These are phyloP conservation scores for Zizania palustris DNA, from an alignment of 202 grass and related monocot genomes.

Conservation along the genomic window DNA sequence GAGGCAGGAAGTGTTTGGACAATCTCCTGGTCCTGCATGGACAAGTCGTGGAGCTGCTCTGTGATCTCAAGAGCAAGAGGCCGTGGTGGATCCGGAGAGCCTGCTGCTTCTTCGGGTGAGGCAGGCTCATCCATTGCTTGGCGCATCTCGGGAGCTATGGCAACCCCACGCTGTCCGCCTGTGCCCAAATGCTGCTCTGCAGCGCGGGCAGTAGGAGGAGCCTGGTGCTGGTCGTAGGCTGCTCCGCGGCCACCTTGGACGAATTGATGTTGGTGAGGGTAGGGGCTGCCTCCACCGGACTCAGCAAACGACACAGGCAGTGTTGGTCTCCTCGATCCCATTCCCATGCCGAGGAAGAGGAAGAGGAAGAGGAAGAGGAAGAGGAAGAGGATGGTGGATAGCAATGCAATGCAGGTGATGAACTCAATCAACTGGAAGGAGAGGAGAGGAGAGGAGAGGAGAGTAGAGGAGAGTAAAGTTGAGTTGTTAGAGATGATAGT, in stretches of 20 bases:
- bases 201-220: conserved; percentile 17
- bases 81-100: conserved; percentile 20
- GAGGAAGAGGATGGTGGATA: too few relatives aligned
- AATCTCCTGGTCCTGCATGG: conserved; percentile 50
- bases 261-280: conserved; percentile 32
- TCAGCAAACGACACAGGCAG: conserved; percentile 39
- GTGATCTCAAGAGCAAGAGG: conserved; percentile 25
- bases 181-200: conserved; percentile 21
- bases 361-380: too few relatives aligned
- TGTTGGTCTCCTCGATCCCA: conserved; percentile 53
- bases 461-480: not conserved
- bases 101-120: conserved; percentile 42
- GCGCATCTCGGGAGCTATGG: conserved; percentile 85
- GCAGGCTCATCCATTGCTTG: conserved; percentile 73
- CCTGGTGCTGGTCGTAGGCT: conserved; percentile 37
- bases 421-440: conserved; percentile 33
- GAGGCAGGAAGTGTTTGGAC: conserved; percentile 40
- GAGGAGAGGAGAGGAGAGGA: too few relatives aligned
- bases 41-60: conserved; percentile 50
- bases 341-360: conserved; percentile 42
- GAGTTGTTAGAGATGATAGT: conserved; percentile 30
- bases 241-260: conserved; percentile 45
- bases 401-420: not conserved
- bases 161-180: conserved; percentile 32
- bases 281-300: conserved; percentile 38